Conservation (phyloP, 345 rosid genomes). For the Hypericum androsaemum region DNA sequence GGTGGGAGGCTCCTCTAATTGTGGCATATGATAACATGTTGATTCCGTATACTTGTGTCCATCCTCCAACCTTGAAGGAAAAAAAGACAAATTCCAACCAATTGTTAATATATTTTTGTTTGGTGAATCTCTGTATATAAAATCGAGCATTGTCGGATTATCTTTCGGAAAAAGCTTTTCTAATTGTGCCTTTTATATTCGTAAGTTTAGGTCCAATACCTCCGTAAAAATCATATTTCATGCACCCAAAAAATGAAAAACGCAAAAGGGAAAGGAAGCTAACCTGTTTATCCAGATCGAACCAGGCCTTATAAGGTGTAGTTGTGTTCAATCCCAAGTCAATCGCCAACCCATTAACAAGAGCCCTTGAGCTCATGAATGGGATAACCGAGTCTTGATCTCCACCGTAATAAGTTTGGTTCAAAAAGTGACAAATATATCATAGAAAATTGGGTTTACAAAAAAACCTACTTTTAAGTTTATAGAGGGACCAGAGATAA, state of each 20-base stretch:
- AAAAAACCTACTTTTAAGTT: too few species aligned
- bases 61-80: slow-evolving; percentile 12
- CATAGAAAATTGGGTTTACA: too few species aligned
- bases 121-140: too few species aligned
- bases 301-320: slow-evolving; percentile 9
- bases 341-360: slow-evolving; percentile 4
- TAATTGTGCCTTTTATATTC: too few species aligned
- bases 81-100: too few species aligned
- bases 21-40: slow-evolving; percentile 11
- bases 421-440: not conserved
- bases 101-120: too few species aligned
- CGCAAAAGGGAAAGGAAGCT: not conserved
- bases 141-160: too few species aligned
- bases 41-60: slow-evolving; percentile 12
- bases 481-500: too few species aligned
- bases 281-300: slow-evolving; percentile 14
- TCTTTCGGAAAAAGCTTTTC: too few species aligned
- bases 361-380: slow-evolving; percentile 12
- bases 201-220: too few species aligned
- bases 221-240: too few species aligned
- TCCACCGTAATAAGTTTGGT: slow-evolving; percentile 9
- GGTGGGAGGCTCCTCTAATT: slow-evolving; percentile 17
- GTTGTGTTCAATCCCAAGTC: slow-evolving; percentile 9
- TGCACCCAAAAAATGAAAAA: too few species aligned
- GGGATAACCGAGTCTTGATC: slow-evolving; percentile 19